phyloP scores from a whole-genome alignment of 768 basidiomycete species.

The Boletus coccyginus region DNA sequence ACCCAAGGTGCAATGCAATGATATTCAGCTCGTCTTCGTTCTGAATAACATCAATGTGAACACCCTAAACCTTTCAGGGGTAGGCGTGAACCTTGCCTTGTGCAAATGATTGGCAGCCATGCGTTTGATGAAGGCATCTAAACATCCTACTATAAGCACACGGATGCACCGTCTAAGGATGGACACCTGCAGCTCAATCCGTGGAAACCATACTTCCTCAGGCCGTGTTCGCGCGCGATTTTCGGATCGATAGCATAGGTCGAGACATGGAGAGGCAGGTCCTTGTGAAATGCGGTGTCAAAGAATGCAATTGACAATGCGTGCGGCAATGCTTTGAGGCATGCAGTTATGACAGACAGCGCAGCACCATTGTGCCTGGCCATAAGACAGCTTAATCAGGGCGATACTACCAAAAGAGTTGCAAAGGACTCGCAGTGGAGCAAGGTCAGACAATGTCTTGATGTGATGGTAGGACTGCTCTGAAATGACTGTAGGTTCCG shows the following conservation, averaged over 20 bases:
- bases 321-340: slow-evolving; percentile 58
- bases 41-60: slow-evolving; percentile 22
- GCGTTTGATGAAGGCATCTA: slow-evolving; percentile 68
- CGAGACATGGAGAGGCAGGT: slow-evolving; percentile 72
- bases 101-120: slow-evolving; percentile 56
- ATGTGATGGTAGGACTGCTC: slow-evolving; percentile 71
- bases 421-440: slow-evolving; percentile 60
- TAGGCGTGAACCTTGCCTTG: slow-evolving; percentile 49
- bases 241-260: slow-evolving; percentile 74
- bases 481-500: slow-evolving; percentile 66
- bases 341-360: slow-evolving; percentile 57
- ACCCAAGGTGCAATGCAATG: slow-evolving; percentile 84
- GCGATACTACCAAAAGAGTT: not conserved
- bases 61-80: not conserved
- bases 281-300: slow-evolving; percentile 81
- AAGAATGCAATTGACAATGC: slow-evolving; percentile 81
- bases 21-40: slow-evolving; percentile 56
- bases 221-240: slow-evolving; percentile 58
- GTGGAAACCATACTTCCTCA: slow-evolving; percentile 92
- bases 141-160: not conserved
- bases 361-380: slow-evolving; percentile 61
- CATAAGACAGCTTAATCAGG: not conserved
- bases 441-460: slow-evolving; percentile 71
- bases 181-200: slow-evolving; percentile 62
- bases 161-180: not conserved